Conservation (phyloP, 208 protist genomes). For the Leptomonas seymouri region DNA sequence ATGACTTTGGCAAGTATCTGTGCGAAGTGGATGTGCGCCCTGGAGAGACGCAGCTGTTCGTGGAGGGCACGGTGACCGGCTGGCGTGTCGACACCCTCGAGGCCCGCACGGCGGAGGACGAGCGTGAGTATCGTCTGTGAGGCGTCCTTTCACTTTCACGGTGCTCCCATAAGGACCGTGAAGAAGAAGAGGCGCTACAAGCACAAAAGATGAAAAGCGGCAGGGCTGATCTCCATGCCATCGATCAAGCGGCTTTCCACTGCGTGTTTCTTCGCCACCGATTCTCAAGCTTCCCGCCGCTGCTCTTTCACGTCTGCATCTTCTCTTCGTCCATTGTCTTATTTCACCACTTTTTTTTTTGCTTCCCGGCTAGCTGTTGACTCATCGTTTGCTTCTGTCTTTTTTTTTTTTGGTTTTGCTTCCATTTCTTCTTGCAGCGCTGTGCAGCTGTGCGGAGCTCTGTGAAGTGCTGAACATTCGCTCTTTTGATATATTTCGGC, state of each 20-base stretch:
- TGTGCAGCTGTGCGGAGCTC: background rate
- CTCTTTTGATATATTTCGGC: no score
- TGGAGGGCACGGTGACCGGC: conserved; percentile 70
- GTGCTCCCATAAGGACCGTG: no score
- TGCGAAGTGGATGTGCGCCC: conserved; percentile 76
- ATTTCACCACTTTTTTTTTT: conserved; percentile 13
- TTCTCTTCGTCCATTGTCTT: conserved; percentile 13
- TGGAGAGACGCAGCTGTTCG: conserved; percentile 73
- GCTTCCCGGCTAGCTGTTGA: no score
- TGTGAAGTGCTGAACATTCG: no score
- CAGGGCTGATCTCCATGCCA: no score
- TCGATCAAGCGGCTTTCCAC: no score
- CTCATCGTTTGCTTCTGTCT: no score
- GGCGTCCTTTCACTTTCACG: no score
- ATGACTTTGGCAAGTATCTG: conserved; percentile 80
- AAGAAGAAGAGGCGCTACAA: no score
- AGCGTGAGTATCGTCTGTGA: conserved; percentile 67
- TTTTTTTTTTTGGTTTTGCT: conserved; percentile 23
- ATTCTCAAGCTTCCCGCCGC: background rate
- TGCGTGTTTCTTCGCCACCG: background rate
- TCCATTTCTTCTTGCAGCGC: conserved; percentile 9
- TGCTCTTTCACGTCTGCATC: conserved; percentile 10
- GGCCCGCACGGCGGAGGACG: conserved; percentile 55
- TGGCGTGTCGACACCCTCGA: conserved; percentile 85
- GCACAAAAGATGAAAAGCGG: no score